Evolutionary conservation across 768 basidiomycete genomes (phyloP).

Genomic region (Rhodosporidiobolus odoratus): DNA sequence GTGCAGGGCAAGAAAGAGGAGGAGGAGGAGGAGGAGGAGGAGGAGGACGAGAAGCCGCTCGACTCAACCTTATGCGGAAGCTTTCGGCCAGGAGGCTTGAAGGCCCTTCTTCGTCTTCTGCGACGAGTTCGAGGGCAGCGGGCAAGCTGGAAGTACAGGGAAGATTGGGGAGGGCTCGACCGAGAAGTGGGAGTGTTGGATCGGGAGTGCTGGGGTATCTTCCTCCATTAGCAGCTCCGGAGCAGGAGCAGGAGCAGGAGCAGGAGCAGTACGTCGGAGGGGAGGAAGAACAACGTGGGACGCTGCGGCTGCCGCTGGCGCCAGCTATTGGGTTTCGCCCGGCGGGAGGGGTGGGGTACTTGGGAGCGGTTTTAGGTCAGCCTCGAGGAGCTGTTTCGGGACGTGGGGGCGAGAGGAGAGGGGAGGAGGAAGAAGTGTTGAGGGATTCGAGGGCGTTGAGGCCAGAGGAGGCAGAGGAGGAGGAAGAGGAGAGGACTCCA

Average conservation of each 20-base stretch:
- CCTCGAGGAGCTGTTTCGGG: neutral
- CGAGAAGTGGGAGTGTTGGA: constrained; percentile 29
- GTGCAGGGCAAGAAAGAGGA: neutral
- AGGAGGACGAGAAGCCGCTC: constrained; percentile 24
- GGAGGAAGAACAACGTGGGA: too few relatives aligned
- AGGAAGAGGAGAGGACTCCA: neutral
- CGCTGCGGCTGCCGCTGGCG: too few relatives aligned
- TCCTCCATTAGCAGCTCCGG: too few relatives aligned
- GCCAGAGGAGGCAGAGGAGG: neutral
- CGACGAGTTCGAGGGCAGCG: neutral
- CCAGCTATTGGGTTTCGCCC: too few relatives aligned
- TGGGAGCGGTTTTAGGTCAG: too few relatives aligned
- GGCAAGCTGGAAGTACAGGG: constrained; percentile 9
- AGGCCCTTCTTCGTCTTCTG: neutral
- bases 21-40: neutral
- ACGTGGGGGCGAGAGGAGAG: neutral
- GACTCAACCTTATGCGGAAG: constrained; percentile 43
- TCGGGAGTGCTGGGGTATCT: too few relatives aligned
- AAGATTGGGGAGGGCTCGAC: constrained; percentile 13
- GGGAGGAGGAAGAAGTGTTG: neutral
- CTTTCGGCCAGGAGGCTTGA: constrained; percentile 35
- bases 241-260: too few relatives aligned
- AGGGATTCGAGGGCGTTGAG: too few relatives aligned
- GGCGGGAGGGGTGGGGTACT: neutral
- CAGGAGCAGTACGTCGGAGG: too few relatives aligned